Conservation (phyloP, 129 eudicot genomes). For the Helianthus annuus region DNA sequence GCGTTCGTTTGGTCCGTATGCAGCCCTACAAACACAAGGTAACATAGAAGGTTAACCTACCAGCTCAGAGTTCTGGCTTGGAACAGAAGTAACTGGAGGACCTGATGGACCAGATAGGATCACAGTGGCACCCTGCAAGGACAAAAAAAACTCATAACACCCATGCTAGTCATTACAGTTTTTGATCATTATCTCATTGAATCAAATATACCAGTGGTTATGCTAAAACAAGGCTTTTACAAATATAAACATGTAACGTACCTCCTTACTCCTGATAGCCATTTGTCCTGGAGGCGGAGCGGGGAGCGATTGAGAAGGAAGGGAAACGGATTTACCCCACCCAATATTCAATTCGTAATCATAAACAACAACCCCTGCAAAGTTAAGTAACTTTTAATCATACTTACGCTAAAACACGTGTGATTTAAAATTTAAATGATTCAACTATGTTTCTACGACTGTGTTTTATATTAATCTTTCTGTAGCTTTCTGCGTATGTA, state of each 20-base stretch:
- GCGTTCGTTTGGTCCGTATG: too few relatives aligned
- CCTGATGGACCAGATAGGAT: conserved; percentile 96
- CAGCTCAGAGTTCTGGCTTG: conserved; percentile 92
- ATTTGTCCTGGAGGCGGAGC: conserved; percentile 99
- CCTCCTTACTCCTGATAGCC: conserved; percentile 99
- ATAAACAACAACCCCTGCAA: conserved; percentile 87
- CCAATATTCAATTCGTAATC: conserved; percentile 97
- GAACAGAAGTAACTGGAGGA: conserved; percentile 83
- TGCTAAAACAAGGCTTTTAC: neutral
- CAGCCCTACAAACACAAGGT: conserved; percentile 1
- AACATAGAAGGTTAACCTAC: conserved; percentile 40
- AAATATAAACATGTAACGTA: conserved; percentile 28
- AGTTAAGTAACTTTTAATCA: conserved; percentile 6
- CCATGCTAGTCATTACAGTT: neutral
- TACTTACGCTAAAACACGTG: neutral
- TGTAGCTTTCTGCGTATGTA: neutral
- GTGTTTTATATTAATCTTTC: neutral
- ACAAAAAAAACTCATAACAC: conserved; percentile 15
- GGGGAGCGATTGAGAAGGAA: conserved; percentile 97
- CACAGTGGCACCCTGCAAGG: conserved; percentile 86
- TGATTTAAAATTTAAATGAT: conserved; percentile 18
- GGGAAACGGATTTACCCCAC: conserved; percentile 98
- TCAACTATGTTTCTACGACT: neutral
- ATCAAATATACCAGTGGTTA: neutral
- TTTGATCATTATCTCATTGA: neutral